phyloP scores from a whole-genome alignment of 1,139 yeast species.

The Kluyveromyces sp. region DNA sequence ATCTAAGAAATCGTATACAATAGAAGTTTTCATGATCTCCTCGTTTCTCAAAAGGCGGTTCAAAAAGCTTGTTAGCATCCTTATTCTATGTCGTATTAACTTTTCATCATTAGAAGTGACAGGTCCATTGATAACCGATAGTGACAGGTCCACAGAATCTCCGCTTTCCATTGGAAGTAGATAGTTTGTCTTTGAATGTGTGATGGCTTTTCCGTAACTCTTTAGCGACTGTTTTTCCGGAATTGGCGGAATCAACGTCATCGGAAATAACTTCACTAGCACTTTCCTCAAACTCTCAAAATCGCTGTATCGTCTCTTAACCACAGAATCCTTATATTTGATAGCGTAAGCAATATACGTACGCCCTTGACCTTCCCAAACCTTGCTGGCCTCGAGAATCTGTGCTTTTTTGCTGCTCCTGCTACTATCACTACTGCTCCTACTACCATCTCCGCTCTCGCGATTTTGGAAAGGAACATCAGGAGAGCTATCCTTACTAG shows the following conservation, averaged over 20 bases:
- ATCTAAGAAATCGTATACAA: conserved; percentile 71
- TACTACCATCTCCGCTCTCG: no score
- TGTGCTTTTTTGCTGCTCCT: conserved; percentile 21
- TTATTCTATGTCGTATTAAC: conserved; percentile 29
- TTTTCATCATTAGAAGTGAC: conserved; percentile 26
- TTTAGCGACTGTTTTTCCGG: conserved; percentile 70
- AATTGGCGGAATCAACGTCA: conserved; percentile 81
- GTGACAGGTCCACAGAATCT: conserved; percentile 24
- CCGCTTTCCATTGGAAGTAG: conserved; percentile 24
- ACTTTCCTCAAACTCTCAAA: conserved; percentile 75
- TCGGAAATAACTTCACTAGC: conserved; percentile 68
- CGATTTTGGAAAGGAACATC: conserved; percentile 3
- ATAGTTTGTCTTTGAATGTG: conserved; percentile 24
- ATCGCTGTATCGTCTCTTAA: conserved; percentile 83
- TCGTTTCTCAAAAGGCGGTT: conserved; percentile 21
- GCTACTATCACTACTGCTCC: no score
- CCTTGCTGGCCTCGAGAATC: conserved; percentile 71
- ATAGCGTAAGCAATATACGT: conserved; percentile 79
- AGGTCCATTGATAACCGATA: conserved; percentile 25
- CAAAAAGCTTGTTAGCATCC: conserved; percentile 26
- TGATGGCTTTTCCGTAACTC: conserved; percentile 26
- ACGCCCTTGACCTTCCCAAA: conserved; percentile 65
- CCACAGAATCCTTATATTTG: conserved; percentile 47
- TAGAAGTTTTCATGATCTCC: conserved; percentile 43
- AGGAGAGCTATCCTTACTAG: conserved; percentile 10